phyloP scores from a whole-genome alignment of 192 early-diverging fungal genomes.

The Coemansia sp. region DNA sequence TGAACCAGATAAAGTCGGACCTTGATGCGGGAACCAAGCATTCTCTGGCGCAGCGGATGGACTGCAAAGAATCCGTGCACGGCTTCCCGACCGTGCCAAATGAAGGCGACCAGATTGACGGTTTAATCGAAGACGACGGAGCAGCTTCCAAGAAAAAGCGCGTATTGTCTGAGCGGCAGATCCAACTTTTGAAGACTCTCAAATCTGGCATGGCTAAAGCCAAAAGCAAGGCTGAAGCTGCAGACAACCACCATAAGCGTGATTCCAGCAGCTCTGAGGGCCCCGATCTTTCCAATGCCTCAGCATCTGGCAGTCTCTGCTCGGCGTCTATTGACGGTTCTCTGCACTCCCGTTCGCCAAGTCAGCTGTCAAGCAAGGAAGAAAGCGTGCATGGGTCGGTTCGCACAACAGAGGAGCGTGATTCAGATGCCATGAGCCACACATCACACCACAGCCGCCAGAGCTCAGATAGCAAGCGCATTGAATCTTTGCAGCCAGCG shows the following conservation, averaged over 20 bases:
- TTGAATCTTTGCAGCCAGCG: neutral
- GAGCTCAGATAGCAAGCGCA: constrained; percentile 5
- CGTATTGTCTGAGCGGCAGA: neutral
- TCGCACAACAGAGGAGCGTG: neutral
- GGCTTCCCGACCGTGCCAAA: neutral
- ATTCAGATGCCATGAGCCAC: constrained; percentile 5
- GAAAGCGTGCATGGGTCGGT: neutral
- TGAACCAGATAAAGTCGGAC: constrained; percentile 37
- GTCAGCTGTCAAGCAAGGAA: neutral
- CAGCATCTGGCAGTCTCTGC: neutral
- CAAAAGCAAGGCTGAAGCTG: neutral
- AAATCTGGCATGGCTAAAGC: constrained; percentile 7
- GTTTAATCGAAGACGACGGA: neutral
- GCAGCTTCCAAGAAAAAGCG: constrained; percentile 1
- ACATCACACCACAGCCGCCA: constrained; percentile 9
- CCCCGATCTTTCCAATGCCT: neutral
- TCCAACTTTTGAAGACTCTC: constrained; percentile 1
- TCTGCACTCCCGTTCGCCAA: neutral
- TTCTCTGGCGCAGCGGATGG: too few relatives aligned
- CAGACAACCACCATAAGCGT: too few relatives aligned
- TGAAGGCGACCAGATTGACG: neutral
- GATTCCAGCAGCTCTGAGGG: neutral
- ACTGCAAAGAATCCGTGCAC: neutral
- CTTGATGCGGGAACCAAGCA: constrained; percentile 20
- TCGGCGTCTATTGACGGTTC: neutral